Conservation (phyloP, 208 protist species). For the Trichomonas tenax region DNA sequence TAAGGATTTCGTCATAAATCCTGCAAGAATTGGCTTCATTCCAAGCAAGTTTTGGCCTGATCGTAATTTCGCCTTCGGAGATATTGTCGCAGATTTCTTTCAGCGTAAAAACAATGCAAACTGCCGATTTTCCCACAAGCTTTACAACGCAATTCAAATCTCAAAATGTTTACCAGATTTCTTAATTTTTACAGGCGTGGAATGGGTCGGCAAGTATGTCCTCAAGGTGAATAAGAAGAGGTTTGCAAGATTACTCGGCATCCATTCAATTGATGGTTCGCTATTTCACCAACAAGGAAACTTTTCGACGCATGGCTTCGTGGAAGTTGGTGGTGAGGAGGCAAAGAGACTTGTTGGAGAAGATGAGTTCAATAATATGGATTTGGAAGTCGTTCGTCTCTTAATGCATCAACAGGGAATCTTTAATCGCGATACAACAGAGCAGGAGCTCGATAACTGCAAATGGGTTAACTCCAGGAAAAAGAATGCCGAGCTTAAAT, state of each 20-base stretch:
- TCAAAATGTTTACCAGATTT: background rate
- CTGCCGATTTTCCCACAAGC: background rate
- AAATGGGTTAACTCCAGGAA: background rate
- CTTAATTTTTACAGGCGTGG: background rate
- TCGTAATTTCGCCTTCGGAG: background rate
- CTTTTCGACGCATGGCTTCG: background rate
- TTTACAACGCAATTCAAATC: background rate
- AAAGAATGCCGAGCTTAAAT: no score
- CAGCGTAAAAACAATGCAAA: conserved; percentile 16
- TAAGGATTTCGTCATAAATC: background rate
- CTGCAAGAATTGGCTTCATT: background rate
- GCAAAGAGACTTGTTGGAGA: no score
- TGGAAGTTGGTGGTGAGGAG: background rate
- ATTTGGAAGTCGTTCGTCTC: background rate
- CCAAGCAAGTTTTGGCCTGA: background rate
- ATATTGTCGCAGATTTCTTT: background rate
- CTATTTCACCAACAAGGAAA: background rate
- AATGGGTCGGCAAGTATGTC: background rate
- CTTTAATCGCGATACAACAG: background rate
- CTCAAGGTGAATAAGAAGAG: background rate
- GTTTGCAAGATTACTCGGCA: background rate
- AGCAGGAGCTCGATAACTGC: background rate
- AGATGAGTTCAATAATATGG: background rate
- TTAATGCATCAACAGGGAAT: background rate
- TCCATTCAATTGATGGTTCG: background rate